These are phyloP conservation scores for Spirogloea muscicola DNA, from an alignment of 139 green algal genomes.

Conservation along the genomic window DNA sequence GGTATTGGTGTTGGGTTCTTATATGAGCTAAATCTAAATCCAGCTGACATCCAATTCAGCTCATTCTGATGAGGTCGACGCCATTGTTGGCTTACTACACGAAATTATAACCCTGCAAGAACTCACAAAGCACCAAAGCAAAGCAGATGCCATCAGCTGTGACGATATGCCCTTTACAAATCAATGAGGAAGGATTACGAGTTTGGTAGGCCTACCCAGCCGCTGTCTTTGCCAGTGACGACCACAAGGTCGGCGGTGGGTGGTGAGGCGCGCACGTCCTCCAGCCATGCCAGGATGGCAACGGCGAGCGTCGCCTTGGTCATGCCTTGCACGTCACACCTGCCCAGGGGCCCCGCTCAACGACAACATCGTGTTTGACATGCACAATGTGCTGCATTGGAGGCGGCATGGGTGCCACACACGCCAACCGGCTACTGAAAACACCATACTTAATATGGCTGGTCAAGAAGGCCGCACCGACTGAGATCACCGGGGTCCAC, in stretches of 20 bases:
- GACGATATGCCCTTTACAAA: too few species aligned
- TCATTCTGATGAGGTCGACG: too few species aligned
- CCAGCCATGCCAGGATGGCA: conserved; percentile 1
- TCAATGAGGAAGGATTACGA: neutral
- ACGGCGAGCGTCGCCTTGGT: neutral
- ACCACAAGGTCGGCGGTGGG: neutral
- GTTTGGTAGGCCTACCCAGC: neutral
- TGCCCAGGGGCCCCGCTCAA: neutral
- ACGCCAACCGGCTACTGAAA: neutral
- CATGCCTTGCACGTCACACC: conserved; percentile 24
- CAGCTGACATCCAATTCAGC: too few species aligned
- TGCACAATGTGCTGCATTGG: too few species aligned
- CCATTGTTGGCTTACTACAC: too few species aligned
- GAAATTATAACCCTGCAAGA: too few species aligned
- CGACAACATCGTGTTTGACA: neutral
- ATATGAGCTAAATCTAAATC: too few species aligned
- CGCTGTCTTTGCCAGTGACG: conserved; percentile 10
- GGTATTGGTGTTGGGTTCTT: too few species aligned
- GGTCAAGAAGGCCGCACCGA: neutral
- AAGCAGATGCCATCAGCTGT: too few species aligned
- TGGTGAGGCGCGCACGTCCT: neutral
- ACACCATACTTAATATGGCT: neutral
- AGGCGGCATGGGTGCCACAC: neutral
- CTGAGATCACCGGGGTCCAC: neutral
- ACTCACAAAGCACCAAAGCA: too few species aligned